These are phyloP conservation scores for Polygonum aviculare DNA, from an alignment of 148 eudicot species.

Conservation along the genomic window DNA sequence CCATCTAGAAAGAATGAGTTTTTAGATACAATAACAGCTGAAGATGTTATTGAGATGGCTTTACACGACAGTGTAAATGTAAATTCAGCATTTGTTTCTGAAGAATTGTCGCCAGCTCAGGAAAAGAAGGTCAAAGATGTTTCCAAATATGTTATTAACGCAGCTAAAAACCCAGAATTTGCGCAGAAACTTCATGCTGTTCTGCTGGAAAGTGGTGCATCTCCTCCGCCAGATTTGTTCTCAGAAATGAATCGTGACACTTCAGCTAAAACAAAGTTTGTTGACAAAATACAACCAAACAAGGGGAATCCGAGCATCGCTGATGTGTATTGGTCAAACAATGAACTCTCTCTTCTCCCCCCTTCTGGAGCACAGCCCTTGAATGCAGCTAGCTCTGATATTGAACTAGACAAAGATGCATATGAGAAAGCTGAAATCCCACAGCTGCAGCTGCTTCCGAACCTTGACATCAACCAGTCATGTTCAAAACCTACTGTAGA, in stretches of 20 bases:
- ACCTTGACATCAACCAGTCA: conserved; percentile 6
- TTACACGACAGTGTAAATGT: conserved; percentile 25
- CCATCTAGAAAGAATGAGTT: background rate
- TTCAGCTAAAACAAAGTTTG: conserved; percentile 27
- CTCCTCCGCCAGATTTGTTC: conserved; percentile 44
- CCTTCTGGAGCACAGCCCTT: conserved; percentile 22
- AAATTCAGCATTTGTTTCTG: conserved; percentile 20
- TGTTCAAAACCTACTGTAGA: conserved; percentile 21
- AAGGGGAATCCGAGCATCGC: conserved; percentile 20
- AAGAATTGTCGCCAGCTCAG: conserved; percentile 43
- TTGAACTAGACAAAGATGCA: conserved; percentile 17
- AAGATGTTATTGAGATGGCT: conserved; percentile 29
- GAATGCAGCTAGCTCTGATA: background rate
- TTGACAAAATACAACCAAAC: conserved; percentile 22
- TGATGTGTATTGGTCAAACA: conserved; percentile 23
- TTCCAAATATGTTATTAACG: conserved; percentile 64
- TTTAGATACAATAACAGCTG: background rate
- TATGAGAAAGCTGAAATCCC: conserved; percentile 17
- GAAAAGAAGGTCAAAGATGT: conserved; percentile 59
- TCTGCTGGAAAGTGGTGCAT: conserved; percentile 55
- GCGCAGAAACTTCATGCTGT: conserved; percentile 68
- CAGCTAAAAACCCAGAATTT: conserved; percentile 71
- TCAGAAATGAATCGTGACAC: conserved; percentile 25
- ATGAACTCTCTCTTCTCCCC: conserved; percentile 29
- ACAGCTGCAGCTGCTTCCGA: conserved; percentile 17